Evolutionary conservation across 139 green algal genomes (phyloP), one percentile per base, ranked within the genome.

Genomic region (Nannochloris sp.): DNA sequence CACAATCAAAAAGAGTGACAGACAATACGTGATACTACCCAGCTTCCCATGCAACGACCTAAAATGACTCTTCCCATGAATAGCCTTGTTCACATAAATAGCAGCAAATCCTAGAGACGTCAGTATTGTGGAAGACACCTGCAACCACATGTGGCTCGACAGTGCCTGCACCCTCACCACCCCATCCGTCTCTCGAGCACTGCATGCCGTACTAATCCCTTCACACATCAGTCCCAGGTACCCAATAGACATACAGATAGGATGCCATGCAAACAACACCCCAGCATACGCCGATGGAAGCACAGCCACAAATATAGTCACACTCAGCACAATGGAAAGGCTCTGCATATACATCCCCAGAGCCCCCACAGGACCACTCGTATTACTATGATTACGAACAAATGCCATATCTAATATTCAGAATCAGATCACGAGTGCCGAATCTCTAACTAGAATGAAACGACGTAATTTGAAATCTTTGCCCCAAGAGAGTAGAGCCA

Each of bases 71-170:
- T 77, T 77, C 31, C 49, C 57, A n/a, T 73, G 69, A 1, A 73
- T 45, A 25, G 6, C 63, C 75, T 87, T 87, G 66, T 85, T 85
- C n/a, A 61, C 40, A 49, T 79, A 83, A 17, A 87, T 86, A 11
- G 70, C 70, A 0, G 61, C 74, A 23, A 86, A 84, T 2, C 81
- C 81, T 11, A 84, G 55, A 3, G 37, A 13, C 3, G 79, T 58
- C 50, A 63, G 78, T 1, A 79, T 11, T 45, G 62, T 43, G 55
- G 71, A 30, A 29, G 66, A 49, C 5, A 56, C n/a, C 45, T 78
- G 68, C 25, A 78, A 51, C 43, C 69, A 66, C 33, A 62, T 67
- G 49, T 77, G 70, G 49, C 65, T 72, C 16, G 61, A 50, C 25
- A 78, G 68, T 12, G 69, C 71, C 3, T 25, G 8, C 26, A 59